These are phyloP conservation scores for Rhododendron vialii DNA, from an alignment of 148 eudicot genomes.

Conservation along the genomic window DNA sequence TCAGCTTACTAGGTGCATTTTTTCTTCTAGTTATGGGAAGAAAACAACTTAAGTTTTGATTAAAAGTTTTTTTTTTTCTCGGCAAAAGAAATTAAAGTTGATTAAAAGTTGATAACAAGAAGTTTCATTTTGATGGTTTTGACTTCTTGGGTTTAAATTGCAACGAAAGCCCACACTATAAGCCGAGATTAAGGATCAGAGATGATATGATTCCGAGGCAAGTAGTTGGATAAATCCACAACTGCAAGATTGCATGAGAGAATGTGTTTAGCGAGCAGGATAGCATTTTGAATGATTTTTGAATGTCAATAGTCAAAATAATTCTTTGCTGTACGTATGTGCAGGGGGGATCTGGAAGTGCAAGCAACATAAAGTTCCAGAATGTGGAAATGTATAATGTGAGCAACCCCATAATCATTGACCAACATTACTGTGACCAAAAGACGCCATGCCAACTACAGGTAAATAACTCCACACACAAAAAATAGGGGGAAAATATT, in stretches of 20 bases:
- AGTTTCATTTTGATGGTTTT: neutral
- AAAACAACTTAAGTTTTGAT: no score
- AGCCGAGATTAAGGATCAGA: no score
- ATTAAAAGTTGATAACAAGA: neutral
- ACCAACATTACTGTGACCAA: slow-evolving; percentile 71
- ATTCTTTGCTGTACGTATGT: neutral
- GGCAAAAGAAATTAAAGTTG: no score
- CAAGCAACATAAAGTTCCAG: slow-evolving; percentile 55
- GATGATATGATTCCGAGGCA: no score
- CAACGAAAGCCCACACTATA: no score
- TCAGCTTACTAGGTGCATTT: no score
- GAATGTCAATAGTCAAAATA: no score
- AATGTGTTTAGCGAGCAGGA: neutral
- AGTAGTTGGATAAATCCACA: neutral
- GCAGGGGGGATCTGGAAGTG: slow-evolving; percentile 78
- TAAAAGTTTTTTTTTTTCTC: no score
- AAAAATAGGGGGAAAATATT: neutral
- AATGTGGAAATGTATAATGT: slow-evolving; percentile 53
- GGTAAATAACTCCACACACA: slow-evolving; percentile 22
- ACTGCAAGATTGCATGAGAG: neutral
- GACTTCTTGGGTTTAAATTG: no score
- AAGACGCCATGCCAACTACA: slow-evolving; percentile 44
- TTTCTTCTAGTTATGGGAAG: no score
- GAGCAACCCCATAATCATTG: slow-evolving; percentile 64
- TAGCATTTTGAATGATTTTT: neutral